Evolutionary conservation across 192 early-diverging fungal genomes (phyloP).

Genomic region (Rhizophlyctis rosea): DNA sequence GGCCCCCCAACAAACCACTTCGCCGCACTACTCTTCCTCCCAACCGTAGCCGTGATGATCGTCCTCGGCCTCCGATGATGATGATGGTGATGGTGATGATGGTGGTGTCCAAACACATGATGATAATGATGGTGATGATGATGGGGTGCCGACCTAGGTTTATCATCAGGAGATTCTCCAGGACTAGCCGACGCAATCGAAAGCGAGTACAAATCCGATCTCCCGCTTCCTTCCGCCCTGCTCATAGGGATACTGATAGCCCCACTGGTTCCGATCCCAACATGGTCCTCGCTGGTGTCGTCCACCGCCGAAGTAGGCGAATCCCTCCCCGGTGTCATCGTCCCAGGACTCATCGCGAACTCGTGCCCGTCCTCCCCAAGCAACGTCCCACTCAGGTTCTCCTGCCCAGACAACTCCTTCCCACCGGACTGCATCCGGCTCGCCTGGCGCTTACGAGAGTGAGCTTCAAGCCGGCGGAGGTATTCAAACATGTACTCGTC

Average conservation of each 20-base stretch:
- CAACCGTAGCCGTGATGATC: constrained; percentile 43
- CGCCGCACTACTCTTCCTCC: constrained; percentile 44
- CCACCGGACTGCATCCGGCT: neutral
- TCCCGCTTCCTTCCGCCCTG: neutral
- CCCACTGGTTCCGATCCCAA: neutral
- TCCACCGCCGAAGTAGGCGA: neutral
- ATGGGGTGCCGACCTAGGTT: neutral
- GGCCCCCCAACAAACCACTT: constrained; percentile 38
- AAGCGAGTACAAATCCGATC: neutral
- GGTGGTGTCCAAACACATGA: neutral
- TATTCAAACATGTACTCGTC: constrained; percentile 82
- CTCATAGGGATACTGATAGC: neutral
- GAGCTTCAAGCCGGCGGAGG: constrained; percentile 34
- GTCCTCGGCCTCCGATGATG: constrained; percentile 1
- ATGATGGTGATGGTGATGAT: neutral
- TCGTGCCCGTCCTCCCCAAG: neutral
- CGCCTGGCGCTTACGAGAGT: constrained; percentile 1
- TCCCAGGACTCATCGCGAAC: neutral
- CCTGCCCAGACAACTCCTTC: neutral
- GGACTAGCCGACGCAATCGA: neutral
- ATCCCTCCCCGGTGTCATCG: neutral
- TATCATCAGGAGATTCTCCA: neutral
- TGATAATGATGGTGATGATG: constrained; percentile 1
- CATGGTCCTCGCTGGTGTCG: constrained; percentile 9
- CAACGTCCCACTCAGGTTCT: neutral